Evolutionary conservation across 1,139 yeast species (phyloP).

Genomic region (Taiozyma sp.): DNA sequence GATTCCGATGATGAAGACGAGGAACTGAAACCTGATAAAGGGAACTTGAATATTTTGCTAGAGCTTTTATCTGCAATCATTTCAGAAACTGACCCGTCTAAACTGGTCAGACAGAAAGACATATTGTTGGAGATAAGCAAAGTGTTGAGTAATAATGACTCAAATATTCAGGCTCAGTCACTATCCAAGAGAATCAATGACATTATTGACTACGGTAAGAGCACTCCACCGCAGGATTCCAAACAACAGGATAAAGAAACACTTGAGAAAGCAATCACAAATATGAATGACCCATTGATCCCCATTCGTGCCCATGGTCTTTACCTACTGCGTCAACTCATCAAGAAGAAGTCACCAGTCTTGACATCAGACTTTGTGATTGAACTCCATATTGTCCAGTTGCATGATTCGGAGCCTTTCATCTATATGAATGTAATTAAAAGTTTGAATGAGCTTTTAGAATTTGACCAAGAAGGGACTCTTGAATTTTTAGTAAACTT

Average conservation of each 20-base stretch:
- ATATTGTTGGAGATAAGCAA: constrained; percentile 14
- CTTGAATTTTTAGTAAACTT: constrained; percentile 35
- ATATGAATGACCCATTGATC: constrained; percentile 70
- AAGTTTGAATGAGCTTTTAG: constrained; percentile 59
- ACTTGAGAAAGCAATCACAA: constrained; percentile 52
- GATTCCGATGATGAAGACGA: constrained; percentile 36
- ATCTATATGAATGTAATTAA: constrained; percentile 80
- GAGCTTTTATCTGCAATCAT: constrained; percentile 52
- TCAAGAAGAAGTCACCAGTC: constrained; percentile 43
- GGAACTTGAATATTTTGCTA: constrained; percentile 30
- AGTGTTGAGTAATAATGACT: neutral
- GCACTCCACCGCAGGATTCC: constrained; percentile 5
- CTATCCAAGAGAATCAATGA: constrained; percentile 13
- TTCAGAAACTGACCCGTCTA: constrained; percentile 33
- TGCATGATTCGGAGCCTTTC: constrained; percentile 80
- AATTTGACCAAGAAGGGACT: constrained; percentile 36
- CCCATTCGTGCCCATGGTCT: constrained; percentile 89
- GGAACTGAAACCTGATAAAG: constrained; percentile 35
- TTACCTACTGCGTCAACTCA: constrained; percentile 53
- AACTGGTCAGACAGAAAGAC: constrained; percentile 13
- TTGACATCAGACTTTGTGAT: constrained; percentile 51
- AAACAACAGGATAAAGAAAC: constrained; percentile 28
- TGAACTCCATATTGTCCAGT: constrained; percentile 55
- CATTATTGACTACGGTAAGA: constrained; percentile 1
- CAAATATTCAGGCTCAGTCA: constrained; percentile 13